Conservation (phyloP, 2,329 filamentous ascomycete genomes). For the Esteya vermicola region DNA sequence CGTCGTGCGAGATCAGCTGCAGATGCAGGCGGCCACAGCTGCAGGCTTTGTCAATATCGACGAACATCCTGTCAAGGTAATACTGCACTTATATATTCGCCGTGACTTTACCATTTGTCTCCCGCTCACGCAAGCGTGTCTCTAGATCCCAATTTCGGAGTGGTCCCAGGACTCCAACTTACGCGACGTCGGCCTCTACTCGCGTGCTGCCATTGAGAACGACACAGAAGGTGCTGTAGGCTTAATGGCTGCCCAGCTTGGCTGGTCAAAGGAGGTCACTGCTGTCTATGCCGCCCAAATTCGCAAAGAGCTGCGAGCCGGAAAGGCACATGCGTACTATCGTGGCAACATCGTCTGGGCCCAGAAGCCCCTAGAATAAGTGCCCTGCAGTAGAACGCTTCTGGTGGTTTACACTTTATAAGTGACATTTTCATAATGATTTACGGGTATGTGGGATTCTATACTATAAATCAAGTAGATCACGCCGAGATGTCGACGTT, state of each 20-base stretch:
- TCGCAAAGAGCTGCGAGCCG: neutral
- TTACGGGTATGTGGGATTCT: no score
- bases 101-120: neutral
- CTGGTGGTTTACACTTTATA: no score
- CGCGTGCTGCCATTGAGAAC: constrained; percentile 4
- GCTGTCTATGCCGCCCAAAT: neutral
- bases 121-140: neutral
- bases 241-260: neutral
- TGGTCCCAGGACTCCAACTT: constrained; percentile 20
- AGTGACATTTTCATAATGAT: no score
- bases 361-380: neutral
- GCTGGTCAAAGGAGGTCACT: neutral
- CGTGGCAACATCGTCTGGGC: neutral
- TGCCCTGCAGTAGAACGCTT: no score
- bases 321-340: neutral
- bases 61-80: neutral
- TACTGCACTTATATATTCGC: no score
- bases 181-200: constrained; percentile 14
- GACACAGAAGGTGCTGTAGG: neutral
- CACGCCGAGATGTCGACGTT: no score
- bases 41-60: neutral
- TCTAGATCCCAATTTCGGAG: constrained; percentile 13
- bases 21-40: neutral
- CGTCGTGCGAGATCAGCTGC: neutral
- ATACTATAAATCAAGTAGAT: no score